These are phyloP conservation scores for Fusarium phyllophilum DNA, from an alignment of 2,329 filamentous ascomycete genomes.

Conservation along the genomic window DNA sequence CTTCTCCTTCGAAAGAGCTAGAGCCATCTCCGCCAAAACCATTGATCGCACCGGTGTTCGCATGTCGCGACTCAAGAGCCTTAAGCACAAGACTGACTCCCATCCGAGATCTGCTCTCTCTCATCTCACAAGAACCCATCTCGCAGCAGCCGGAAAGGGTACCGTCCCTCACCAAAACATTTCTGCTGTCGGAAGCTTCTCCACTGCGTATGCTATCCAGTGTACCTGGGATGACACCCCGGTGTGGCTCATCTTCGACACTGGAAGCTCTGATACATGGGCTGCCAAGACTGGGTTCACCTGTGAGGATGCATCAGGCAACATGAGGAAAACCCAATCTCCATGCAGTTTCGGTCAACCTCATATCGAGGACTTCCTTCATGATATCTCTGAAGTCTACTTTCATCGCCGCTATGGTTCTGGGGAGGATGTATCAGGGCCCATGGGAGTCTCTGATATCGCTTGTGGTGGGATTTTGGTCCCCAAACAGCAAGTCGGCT, in stretches of 20 bases:
- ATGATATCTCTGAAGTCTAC: conserved; percentile 54
- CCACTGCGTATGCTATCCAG: conserved; percentile 56
- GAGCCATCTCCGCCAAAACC: conserved; percentile 41
- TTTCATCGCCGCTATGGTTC: conserved; percentile 60
- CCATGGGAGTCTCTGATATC: conserved; percentile 59
- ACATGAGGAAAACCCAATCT: conserved; percentile 40
- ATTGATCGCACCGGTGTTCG: conserved; percentile 45
- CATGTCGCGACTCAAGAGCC: conserved; percentile 49
- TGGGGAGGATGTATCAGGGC: conserved; percentile 59
- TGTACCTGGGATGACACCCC: conserved; percentile 53
- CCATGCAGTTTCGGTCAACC: conserved; percentile 56
- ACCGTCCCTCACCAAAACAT: conserved; percentile 50
- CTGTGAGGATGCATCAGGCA: conserved; percentile 53
- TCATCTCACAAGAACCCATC: conserved; percentile 39
- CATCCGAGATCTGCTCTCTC: conserved; percentile 46
- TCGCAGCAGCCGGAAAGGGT: conserved; percentile 27
- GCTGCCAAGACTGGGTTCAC: conserved; percentile 53
- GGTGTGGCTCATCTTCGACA: conserved; percentile 59
- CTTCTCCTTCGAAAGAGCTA: conserved; percentile 51
- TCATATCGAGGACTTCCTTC: conserved; percentile 53
- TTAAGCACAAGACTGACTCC: conserved; percentile 35
- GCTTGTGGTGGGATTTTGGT: conserved; percentile 58
- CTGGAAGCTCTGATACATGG: conserved; percentile 65
- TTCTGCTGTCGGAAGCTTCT: conserved; percentile 50
- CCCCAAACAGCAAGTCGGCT: conserved; percentile 57